Conservation (phyloP, 306 rosid genomes). For the Begonia peltatifolia region DNA sequence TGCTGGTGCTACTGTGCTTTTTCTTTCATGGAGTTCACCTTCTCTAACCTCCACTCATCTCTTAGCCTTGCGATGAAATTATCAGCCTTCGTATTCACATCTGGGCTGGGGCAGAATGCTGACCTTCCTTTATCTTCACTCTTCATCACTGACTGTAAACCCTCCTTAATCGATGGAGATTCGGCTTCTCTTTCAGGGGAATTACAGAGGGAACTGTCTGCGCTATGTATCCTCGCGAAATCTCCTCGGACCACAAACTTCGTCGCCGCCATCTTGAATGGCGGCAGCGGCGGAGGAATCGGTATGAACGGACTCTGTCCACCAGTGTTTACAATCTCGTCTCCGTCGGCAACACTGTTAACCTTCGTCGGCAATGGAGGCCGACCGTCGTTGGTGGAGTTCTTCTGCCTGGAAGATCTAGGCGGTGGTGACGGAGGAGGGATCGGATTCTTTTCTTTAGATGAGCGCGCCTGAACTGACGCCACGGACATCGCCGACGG, state of each 20-base stretch:
- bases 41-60: slow-evolving; percentile 33
- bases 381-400: slow-evolving; percentile 6
- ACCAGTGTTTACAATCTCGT: slow-evolving; percentile 14
- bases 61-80: slow-evolving; percentile 36
- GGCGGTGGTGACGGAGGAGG: slow-evolving; percentile 24
- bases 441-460: slow-evolving; percentile 21
- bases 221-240: slow-evolving; percentile 37
- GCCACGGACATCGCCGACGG: slow-evolving; percentile 25
- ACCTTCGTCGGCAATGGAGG: slow-evolving; percentile 57
- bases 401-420: slow-evolving; percentile 4
- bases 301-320: slow-evolving; percentile 44
- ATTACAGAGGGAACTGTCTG: slow-evolving; percentile 44
- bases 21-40: slow-evolving; percentile 30
- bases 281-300: slow-evolving; percentile 39
- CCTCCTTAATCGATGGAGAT: slow-evolving; percentile 4
- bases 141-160: slow-evolving; percentile 9
- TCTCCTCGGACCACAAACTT: slow-evolving; percentile 37
- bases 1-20: neutral
- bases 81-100: slow-evolving; percentile 48
- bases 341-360: slow-evolving; percentile 9
- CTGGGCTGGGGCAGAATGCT: slow-evolving; percentile 76
- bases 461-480: slow-evolving; percentile 19
- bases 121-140: slow-evolving; percentile 19
- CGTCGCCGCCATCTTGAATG: slow-evolving; percentile 37
- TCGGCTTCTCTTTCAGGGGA: slow-evolving; percentile 46